Percentiles rank a stretch among this genome's conserved stretches.
Evolutionary conservation across 202 grass and related monocot species (phyloP).

Genomic region (Musa balbisiana): DNA sequence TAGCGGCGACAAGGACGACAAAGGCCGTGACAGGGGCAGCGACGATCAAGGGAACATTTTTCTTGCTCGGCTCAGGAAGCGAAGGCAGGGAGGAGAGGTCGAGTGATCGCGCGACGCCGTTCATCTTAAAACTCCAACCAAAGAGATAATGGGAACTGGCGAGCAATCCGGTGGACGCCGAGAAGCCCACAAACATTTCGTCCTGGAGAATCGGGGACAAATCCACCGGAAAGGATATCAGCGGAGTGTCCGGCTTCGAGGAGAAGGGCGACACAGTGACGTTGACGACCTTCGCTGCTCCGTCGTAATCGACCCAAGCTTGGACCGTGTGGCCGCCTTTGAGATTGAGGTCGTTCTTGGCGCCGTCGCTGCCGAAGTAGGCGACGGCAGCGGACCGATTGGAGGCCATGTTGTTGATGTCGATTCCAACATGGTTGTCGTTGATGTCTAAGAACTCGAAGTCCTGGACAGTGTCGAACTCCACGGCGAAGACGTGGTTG

Average conservation of each 20-base stretch:
- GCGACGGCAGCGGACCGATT: neutral
- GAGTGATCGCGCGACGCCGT: constrained; percentile 37
- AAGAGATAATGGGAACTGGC: constrained; percentile 50
- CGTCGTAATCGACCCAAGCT: constrained; percentile 71
- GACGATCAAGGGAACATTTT: constrained; percentile 1
- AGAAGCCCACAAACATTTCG: constrained; percentile 63
- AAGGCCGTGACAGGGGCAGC: constrained; percentile 9
- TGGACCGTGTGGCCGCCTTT: constrained; percentile 19
- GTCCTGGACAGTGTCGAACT: constrained; percentile 64
- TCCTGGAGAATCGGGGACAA: constrained; percentile 32
- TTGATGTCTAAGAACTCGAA: constrained; percentile 36
- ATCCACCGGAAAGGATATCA: constrained; percentile 38
- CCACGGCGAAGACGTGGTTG: constrained; percentile 49
- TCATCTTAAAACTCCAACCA: constrained; percentile 67
- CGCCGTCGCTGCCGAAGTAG: constrained; percentile 18
- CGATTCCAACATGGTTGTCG: constrained; percentile 65
- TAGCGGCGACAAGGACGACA: constrained; percentile 7
- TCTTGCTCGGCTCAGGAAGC: constrained; percentile 23
- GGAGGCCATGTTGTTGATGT: constrained; percentile 37
- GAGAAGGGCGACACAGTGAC: constrained; percentile 38
- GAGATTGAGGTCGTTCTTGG: constrained; percentile 17
- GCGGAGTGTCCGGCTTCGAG: constrained; percentile 26
- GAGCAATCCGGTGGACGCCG: constrained; percentile 52
- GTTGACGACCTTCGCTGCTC: constrained; percentile 23
- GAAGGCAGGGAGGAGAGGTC: constrained; percentile 46